These are phyloP conservation scores for Penicillium canescens DNA, from an alignment of 495 filamentous ascomycete species.

Conservation along the genomic window DNA sequence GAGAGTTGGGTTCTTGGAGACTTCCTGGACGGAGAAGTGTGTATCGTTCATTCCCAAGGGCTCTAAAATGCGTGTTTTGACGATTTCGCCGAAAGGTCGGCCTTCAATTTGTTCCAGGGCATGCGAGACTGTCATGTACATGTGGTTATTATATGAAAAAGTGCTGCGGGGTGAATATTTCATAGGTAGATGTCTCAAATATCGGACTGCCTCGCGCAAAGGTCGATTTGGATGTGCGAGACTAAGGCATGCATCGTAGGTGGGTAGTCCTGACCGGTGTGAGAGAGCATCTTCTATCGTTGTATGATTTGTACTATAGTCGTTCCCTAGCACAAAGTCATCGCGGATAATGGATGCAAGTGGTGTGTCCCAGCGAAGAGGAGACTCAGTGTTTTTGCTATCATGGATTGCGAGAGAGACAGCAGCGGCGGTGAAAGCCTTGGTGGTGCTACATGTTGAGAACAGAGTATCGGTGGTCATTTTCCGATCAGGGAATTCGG, in stretches of 20 bases:
- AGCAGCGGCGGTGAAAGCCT: conserved; percentile 53
- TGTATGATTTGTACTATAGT: conserved; percentile 41
- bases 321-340: conserved; percentile 51
- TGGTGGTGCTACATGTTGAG: conserved; percentile 51
- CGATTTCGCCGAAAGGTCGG: conserved; percentile 38
- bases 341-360: conserved; percentile 46
- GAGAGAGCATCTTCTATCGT: conserved; percentile 54
- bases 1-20: conserved; percentile 5
- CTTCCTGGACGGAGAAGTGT: conserved; percentile 35
- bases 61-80: conserved; percentile 44
- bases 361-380: conserved; percentile 49
- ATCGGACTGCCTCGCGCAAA: conserved; percentile 32
- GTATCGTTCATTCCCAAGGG: conserved; percentile 50
- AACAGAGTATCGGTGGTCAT: conserved; percentile 45
- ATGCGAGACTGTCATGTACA: conserved; percentile 48
- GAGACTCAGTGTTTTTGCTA: conserved; percentile 17
- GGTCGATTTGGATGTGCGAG: conserved; percentile 12
- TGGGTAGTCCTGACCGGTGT: conserved; percentile 50
- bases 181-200: conserved; percentile 44
- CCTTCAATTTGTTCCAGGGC: conserved; percentile 31
- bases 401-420: conserved; percentile 46
- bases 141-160: conserved; percentile 55
- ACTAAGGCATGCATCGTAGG: conserved; percentile 34
- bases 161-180: conserved; percentile 35
- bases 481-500: conserved; percentile 30